These are phyloP conservation scores for Phyllosticta paracitricarpa DNA, from an alignment of 2,329 filamentous ascomycete species.

Conservation along the genomic window DNA sequence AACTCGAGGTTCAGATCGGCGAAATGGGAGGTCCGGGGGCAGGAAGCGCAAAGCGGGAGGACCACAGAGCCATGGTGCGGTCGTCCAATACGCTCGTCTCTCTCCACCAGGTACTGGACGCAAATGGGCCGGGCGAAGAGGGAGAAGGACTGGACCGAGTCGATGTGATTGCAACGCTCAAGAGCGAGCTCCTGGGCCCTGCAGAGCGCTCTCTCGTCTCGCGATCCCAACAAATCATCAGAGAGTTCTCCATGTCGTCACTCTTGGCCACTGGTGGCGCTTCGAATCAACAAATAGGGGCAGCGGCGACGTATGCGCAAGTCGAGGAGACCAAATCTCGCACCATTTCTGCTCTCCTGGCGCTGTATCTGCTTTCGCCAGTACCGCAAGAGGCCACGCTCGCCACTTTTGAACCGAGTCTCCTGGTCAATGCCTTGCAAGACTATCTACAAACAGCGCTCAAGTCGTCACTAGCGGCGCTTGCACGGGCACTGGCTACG, in stretches of 20 bases:
- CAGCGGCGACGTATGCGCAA: conserved; percentile 44
- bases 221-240: conserved; percentile 65
- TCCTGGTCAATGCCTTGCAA: conserved; percentile 69
- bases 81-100: conserved; percentile 71
- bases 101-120: conserved; percentile 61
- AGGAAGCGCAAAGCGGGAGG: conserved; percentile 46
- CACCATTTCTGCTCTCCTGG: conserved; percentile 61
- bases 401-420: conserved; percentile 50
- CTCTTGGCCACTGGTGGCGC: conserved; percentile 29
- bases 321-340: conserved; percentile 65
- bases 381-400: conserved; percentile 17
- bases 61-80: conserved; percentile 69
- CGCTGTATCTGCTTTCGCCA: conserved; percentile 71
- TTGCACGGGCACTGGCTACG: conserved; percentile 67
- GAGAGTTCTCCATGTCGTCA: conserved; percentile 69
- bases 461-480: conserved; percentile 64
- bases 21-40: conserved; percentile 49
- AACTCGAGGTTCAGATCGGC: conserved; percentile 75
- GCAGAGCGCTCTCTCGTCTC: conserved; percentile 65
- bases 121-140: conserved; percentile 60
- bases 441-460: conserved; percentile 72
- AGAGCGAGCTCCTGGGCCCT: conserved; percentile 58
- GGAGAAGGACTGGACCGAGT: conserved; percentile 67
- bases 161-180: conserved; percentile 59
- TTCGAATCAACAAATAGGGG: conserved; percentile 12